phyloP scores from a whole-genome alignment of 768 basidiomycete genomes.

The Suillus decipiens region DNA sequence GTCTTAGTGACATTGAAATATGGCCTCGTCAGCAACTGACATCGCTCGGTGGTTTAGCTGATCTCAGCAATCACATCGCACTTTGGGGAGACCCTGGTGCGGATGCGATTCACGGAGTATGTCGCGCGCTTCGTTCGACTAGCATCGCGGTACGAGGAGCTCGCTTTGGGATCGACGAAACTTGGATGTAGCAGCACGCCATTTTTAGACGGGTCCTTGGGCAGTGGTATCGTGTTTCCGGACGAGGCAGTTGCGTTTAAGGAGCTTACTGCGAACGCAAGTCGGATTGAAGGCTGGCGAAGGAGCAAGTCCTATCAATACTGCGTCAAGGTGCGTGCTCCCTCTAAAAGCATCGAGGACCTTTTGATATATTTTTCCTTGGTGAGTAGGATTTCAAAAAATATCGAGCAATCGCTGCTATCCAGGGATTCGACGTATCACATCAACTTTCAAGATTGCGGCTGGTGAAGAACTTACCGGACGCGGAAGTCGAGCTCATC shows the following conservation, averaged over 20 bases:
- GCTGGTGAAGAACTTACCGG: slow-evolving; percentile 67
- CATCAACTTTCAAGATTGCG: slow-evolving; percentile 88
- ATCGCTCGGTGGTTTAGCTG: slow-evolving; percentile 51
- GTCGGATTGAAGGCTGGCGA: slow-evolving; percentile 93
- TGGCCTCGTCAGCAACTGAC: slow-evolving; percentile 2
- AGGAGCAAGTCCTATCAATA: slow-evolving; percentile 79
- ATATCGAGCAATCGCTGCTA: slow-evolving; percentile 51
- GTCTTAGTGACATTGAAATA: slow-evolving; percentile 26
- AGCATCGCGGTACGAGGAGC: slow-evolving; percentile 90
- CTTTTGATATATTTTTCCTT: neutral
- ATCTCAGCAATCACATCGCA: slow-evolving; percentile 86
- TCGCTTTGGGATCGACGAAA: slow-evolving; percentile 66
- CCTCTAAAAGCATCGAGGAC: neutral
- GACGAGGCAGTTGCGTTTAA: slow-evolving; percentile 67
- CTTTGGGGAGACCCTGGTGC: slow-evolving; percentile 86
- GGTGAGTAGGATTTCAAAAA: slow-evolving; percentile 66
- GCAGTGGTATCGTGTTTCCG: slow-evolving; percentile 77
- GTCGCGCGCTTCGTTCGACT: slow-evolving; percentile 83
- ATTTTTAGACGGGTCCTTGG: slow-evolving; percentile 55
- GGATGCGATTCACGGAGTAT: slow-evolving; percentile 89
- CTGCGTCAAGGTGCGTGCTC: slow-evolving; percentile 59
- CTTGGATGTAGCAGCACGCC: slow-evolving; percentile 68
- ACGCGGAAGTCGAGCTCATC: slow-evolving; percentile 74
- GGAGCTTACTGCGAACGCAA: slow-evolving; percentile 76
- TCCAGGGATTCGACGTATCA: slow-evolving; percentile 79